A percentile compares a stretch with the other conserved stretches of the same genome.
Evolutionary conservation across 306 rosid species (phyloP).

Genomic region (Lathyrus aphaca): DNA sequence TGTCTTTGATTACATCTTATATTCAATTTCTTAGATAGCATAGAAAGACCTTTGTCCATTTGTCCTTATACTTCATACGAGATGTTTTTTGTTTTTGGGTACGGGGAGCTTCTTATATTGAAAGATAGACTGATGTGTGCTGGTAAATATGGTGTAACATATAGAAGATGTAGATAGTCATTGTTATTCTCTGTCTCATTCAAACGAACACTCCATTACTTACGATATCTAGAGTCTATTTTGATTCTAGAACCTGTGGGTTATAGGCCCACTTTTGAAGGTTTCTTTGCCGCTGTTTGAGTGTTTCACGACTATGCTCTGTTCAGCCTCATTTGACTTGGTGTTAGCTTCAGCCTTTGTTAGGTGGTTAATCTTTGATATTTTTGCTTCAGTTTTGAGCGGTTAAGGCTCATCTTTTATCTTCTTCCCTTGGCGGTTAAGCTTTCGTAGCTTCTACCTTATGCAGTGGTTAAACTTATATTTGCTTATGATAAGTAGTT

Average conservation of each 20-base stretch:
- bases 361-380: neutral
- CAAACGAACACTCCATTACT: neutral
- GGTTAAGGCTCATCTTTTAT: neutral
- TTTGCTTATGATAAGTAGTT: neutral
- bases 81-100: neutral
- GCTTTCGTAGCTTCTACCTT: neutral
- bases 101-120: neutral
- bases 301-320: neutral
- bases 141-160: neutral
- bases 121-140: neutral
- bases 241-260: neutral
- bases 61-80: neutral
- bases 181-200: constrained; percentile 26
- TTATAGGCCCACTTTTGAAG: neutral
- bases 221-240: neutral
- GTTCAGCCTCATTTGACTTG: neutral
- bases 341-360: neutral
- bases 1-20: neutral
- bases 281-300: neutral
- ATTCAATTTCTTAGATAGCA: neutral
- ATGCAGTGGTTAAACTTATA: neutral
- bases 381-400: neutral
- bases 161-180: constrained; percentile 7
- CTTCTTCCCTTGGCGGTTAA: neutral
- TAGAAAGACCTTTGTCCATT: neutral